phyloP scores from a whole-genome alignment of 2,329 filamentous ascomycete genomes.

The Emergomyces orientalis region DNA sequence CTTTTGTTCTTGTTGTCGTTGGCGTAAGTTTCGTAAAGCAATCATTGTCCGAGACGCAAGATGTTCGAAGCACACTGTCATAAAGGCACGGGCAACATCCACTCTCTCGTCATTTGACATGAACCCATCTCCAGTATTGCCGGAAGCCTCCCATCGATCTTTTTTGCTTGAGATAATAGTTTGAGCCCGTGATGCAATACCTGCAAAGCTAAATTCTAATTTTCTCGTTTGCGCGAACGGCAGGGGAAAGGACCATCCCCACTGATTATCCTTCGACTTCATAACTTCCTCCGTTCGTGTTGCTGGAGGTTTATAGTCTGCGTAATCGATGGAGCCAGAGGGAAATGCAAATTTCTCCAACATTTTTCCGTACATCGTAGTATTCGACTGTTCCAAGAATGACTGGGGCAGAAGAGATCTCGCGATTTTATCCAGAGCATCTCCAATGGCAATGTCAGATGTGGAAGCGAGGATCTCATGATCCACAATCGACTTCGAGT shows the following conservation, averaged over 20 bases:
- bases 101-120: conserved; percentile 54
- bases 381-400: conserved; percentile 45
- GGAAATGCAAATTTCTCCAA: conserved; percentile 75
- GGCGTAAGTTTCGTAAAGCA: conserved; percentile 45
- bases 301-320: conserved; percentile 49
- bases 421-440: conserved; percentile 80
- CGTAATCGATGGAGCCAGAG: conserved; percentile 28
- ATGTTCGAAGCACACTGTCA: conserved; percentile 82
- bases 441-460: conserved; percentile 76
- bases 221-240: conserved; percentile 53
- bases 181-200: conserved; percentile 57
- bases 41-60: conserved; percentile 65
- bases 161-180: conserved; percentile 41
- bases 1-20: conserved; percentile 7
- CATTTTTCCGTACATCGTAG: conserved; percentile 69
- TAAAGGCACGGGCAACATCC: conserved; percentile 60
- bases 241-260: conserved; percentile 59
- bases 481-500: conserved; percentile 56
- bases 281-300: conserved; percentile 52
- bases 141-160: conserved; percentile 16
- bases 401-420: conserved; percentile 60
- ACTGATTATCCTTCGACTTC: conserved; percentile 37
- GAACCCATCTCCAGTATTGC: conserved; percentile 7
- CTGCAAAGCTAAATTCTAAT: conserved; percentile 65
- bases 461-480: conserved; percentile 67